phyloP scores from a whole-genome alignment of 768 basidiomycete genomes.

The Pleurotus eryngii region DNA sequence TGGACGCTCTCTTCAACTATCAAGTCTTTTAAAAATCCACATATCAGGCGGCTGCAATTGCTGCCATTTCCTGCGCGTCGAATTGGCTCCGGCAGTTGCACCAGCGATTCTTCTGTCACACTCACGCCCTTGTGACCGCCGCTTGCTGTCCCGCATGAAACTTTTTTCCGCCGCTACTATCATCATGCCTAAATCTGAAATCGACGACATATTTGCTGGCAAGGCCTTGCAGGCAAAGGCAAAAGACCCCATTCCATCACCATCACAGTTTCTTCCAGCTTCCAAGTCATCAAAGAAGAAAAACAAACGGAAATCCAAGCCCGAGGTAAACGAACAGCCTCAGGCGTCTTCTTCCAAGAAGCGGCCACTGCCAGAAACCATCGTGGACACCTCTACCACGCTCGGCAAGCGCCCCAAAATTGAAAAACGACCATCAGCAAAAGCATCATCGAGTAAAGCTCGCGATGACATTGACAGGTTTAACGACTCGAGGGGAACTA shows the following conservation, averaged over 20 bases:
- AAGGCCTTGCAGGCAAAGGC: constrained; percentile 35
- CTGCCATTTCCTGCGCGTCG: too few relatives aligned
- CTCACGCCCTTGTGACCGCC: constrained; percentile 10
- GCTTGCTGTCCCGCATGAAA: constrained; percentile 4
- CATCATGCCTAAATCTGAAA: constrained; percentile 62
- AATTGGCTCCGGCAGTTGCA: neutral
- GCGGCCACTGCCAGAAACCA: constrained; percentile 52
- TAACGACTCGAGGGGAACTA: constrained; percentile 71
- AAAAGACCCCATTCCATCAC: neutral
- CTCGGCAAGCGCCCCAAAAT: constrained; percentile 37
- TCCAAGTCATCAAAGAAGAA: constrained; percentile 47
- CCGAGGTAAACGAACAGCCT: constrained; percentile 11
- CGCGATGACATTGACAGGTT: constrained; percentile 47
- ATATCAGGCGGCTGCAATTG: too few relatives aligned
- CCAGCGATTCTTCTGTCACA: neutral
- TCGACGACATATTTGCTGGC: constrained; percentile 79
- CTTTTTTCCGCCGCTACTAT: constrained; percentile 5
- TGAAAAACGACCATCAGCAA: constrained; percentile 11
- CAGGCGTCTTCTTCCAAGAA: constrained; percentile 23
- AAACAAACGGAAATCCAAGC: constrained; percentile 27
- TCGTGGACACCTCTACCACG: constrained; percentile 58
- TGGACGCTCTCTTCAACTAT: too few relatives aligned
- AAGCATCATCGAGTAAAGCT: constrained; percentile 9
- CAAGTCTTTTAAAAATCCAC: neutral
- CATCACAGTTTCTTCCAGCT: constrained; percentile 12